Evolutionary conservation across 331 rosid genomes (phyloP), one percentile per base, ranked within the genome.

Genomic region (Spiraea crenata): DNA sequence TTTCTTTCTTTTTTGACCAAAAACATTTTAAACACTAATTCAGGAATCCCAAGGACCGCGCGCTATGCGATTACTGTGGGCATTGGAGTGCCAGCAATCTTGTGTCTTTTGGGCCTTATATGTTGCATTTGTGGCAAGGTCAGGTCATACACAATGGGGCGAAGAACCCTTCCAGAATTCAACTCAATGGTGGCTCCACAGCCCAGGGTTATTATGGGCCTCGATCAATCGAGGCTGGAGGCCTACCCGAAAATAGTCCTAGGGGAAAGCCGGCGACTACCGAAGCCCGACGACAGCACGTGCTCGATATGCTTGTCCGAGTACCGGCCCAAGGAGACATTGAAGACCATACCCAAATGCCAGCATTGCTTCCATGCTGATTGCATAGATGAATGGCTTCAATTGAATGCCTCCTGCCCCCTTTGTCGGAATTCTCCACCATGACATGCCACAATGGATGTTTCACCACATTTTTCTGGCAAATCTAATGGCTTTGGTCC

Each of bases 281-380:
- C 82, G 3, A 75, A 70, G 78, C 81, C 83, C 1, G 76, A 84
- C 9, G 89, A 84, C 1, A 74, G 50, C 5, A 81, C 63, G 0
- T 88, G 97, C 75, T 61, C 96, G 41, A 91, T 85, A 64, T 91
- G 96, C 63, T 34, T 91, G 71, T 82, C 88, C 0, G 87, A 88
- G 50, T 91, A 91, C 31, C 59, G 48, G 60, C 83, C 95, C 20
- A 81, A 78, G 50, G 90, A 90, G 74, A 91, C 83, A 0, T 73
- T 91, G 4, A 91, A 82, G 85, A 85, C 65, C 50, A 85, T 91
- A 62, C 95, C 92, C 1, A 76, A 82, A 38, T 90, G 97, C 67
- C 81, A 54, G 41, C 97, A 91, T 75, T 88, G 88, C 78, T 91
- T 90, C 74, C 95, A 88, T 68, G 76, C 86, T 14, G 58, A 69